Evolutionary conservation across 1,284 basidiomycete genomes (phyloP).

Genomic region (Malassezia sympodialis): DNA sequence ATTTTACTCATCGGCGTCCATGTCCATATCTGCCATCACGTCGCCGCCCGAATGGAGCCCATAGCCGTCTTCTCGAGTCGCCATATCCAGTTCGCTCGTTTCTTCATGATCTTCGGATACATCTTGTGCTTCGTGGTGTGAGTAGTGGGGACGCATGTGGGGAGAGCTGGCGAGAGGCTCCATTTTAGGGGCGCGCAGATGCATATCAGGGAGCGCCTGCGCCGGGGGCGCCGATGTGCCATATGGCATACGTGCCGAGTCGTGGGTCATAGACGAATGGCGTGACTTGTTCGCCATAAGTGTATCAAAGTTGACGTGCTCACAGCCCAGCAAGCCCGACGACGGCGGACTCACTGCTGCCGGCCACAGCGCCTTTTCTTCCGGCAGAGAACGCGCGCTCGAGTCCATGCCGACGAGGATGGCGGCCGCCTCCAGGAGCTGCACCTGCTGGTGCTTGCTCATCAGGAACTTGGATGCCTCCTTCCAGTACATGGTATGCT

Average conservation of each 20-base stretch:
- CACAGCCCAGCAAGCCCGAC: conserved; percentile 50
- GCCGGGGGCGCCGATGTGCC: conserved; percentile 12
- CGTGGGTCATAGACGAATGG: conserved; percentile 19
- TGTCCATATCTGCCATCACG: conserved; percentile 45
- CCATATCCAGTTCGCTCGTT: conserved; percentile 38
- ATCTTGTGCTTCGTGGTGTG: conserved; percentile 6
- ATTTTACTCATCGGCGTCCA: conserved; percentile 36
- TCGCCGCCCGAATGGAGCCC: conserved; percentile 37
- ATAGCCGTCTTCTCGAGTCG: conserved; percentile 44
- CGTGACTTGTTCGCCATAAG: conserved; percentile 40
- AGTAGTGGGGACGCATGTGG: conserved; percentile 1
- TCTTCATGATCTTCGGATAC: conserved; percentile 40
- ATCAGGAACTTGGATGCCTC: conserved; percentile 86
- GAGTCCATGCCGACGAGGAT: conserved; percentile 61
- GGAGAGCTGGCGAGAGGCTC: not conserved
- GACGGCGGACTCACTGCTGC: conserved; percentile 52
- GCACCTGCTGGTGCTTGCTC: conserved; percentile 95
- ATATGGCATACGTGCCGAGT: not conserved
- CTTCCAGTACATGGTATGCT: conserved; percentile 93
- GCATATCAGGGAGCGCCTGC: not conserved
- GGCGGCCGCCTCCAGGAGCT: conserved; percentile 89
- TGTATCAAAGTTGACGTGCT: conserved; percentile 48
- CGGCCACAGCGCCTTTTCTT: conserved; percentile 69
- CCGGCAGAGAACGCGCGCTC: conserved; percentile 67
- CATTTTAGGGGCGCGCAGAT: not conserved